Evolutionary conservation across 1,139 yeast species (phyloP), one percentile per base, ranked within the genome.

Genomic region (Candida labiduridarum): DNA sequence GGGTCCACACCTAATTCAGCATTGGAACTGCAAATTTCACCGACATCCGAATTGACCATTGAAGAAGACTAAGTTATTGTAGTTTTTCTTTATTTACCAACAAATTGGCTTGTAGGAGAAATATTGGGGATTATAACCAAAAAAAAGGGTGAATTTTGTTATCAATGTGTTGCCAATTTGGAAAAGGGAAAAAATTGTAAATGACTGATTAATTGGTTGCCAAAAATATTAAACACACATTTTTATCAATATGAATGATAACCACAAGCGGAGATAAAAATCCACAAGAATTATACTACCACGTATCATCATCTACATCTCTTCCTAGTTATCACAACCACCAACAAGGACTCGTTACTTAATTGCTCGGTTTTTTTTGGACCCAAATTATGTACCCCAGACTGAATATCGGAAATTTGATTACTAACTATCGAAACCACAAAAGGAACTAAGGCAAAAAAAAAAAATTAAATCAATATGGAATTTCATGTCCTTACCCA

Each of bases 201-300:
- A 14, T 14, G 16, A 15, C 11, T 16, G 14, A 9, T 15, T 16
- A n/a, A 16, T 38, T 38, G 41, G 41, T 38, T 38, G 41, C 41
- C 41, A 38, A 38, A 38, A 36, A 16, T 15, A 35, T 36, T 38
- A 12, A 38, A 22, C 41, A 38, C 41, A 38, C 41, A 38, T n/a
- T n/a, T 19, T 5, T 29, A n/a, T 4, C 7, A 12, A 12, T 38
- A 22, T 38, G 27, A 12, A 38, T 38, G 41, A 38, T 25, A 8
- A 25, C 29, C 29, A 25, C 29, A 25, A 6, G 29, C 8, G 29
- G 29, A 25, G 29, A 25, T 6, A 25, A 8, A 9, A 25, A 8
- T 4, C 29, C 29, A 25, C 29, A 25, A 25, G 3, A 9, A 4
- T 2, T 9, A 25, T 7, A 25, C 2, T 7, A 9, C 2, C 6